Percentiles rank a stretch among this genome's conserved stretches.
Conservation (phyloP, 495 filamentous ascomycete genomes). For the Talaromyces adpressus region DNA sequence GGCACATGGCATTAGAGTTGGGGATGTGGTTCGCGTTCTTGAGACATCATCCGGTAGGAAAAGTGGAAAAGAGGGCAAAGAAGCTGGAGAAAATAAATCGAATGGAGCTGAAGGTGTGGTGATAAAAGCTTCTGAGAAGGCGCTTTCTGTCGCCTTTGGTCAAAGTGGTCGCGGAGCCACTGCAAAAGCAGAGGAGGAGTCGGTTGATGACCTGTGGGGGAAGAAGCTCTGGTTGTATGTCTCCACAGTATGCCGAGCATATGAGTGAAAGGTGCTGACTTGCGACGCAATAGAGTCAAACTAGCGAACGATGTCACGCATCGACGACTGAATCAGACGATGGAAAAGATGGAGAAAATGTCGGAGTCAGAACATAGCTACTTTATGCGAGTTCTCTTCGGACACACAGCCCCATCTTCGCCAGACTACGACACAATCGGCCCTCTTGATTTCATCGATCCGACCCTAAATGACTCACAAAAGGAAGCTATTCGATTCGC, state of each 20-base stretch:
- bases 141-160: slow-evolving; percentile 62
- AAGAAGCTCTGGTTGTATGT: slow-evolving; percentile 59
- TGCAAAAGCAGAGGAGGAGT: slow-evolving; percentile 46
- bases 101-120: slow-evolving; percentile 78
- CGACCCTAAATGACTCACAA: slow-evolving; percentile 79
- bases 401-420: slow-evolving; percentile 36
- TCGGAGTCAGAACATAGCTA: slow-evolving; percentile 58
- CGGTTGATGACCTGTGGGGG: slow-evolving; percentile 50
- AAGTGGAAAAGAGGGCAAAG: slow-evolving; percentile 51
- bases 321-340: slow-evolving; percentile 85
- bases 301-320: slow-evolving; percentile 93
- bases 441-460: slow-evolving; percentile 67
- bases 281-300: slow-evolving; percentile 59
- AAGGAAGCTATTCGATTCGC: slow-evolving; percentile 89
- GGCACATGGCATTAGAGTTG: slow-evolving; percentile 77
- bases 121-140: slow-evolving; percentile 52
- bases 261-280: neutral
- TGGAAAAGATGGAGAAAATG: slow-evolving; percentile 74
- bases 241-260: neutral
- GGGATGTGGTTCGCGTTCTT: slow-evolving; percentile 78
- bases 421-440: slow-evolving; percentile 48
- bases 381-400: slow-evolving; percentile 81
- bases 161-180: slow-evolving; percentile 43
- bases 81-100: slow-evolving; percentile 17
- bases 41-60: slow-evolving; percentile 69